phyloP scores from a whole-genome alignment of 805 yeast genomes.

The Cephaloascus albidus region DNA sequence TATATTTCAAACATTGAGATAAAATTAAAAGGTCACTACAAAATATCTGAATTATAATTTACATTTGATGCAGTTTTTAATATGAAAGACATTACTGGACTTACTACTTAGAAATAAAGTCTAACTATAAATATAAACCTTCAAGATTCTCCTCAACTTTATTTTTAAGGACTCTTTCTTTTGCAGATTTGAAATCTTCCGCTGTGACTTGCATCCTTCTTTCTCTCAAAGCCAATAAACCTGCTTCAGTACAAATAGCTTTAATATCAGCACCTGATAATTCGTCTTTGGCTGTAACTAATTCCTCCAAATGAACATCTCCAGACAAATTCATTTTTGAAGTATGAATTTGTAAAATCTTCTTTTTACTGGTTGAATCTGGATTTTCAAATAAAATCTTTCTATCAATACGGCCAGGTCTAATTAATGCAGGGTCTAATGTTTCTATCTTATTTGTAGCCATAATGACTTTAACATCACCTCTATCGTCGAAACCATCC shows the following conservation, averaged over 20 bases:
- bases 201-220: conserved; percentile 97
- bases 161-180: conserved; percentile 91
- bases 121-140: conserved; percentile 72
- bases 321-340: conserved; percentile 84
- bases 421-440: conserved; percentile 88
- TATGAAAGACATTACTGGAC: too few species aligned
- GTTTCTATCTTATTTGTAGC: conserved; percentile 94
- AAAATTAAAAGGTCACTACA: too few species aligned
- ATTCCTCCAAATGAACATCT: conserved; percentile 83
- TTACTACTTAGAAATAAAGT: too few species aligned
- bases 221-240: conserved; percentile 88
- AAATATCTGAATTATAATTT: too few species aligned
- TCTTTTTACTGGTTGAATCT: conserved; percentile 84
- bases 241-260: conserved; percentile 97
- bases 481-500: conserved; percentile 96
- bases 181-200: conserved; percentile 86
- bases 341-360: conserved; percentile 87
- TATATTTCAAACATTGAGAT: too few species aligned
- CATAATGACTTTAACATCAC: conserved; percentile 96
- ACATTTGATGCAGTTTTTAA: too few species aligned
- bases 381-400: conserved; percentile 95
- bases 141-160: conserved; percentile 95
- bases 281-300: conserved; percentile 87
- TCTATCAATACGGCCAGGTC: conserved; percentile 97
- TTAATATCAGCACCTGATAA: conserved; percentile 96